Conservation (phyloP, 148 eudicot genomes). For the Linanthus parryae region DNA sequence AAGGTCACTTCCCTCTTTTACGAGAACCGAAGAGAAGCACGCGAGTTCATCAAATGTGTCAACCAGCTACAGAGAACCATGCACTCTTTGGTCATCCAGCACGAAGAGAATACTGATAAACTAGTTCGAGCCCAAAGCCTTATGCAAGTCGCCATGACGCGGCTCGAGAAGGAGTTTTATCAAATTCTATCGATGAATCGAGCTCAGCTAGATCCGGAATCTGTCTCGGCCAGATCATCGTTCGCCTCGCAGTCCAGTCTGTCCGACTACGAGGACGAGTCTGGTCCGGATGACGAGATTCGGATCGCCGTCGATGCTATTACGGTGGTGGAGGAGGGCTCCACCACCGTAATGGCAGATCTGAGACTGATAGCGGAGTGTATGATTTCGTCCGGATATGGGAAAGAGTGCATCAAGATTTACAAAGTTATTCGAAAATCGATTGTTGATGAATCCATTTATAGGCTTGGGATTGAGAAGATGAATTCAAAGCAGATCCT, state of each 20-base stretch:
- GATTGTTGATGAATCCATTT: conserved; percentile 38
- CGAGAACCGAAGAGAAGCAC: conserved; percentile 34
- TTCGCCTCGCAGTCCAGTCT: conserved; percentile 20
- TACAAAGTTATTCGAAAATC: too few species aligned
- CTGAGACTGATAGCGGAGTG: conserved; percentile 34
- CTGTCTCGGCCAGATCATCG: conserved; percentile 37
- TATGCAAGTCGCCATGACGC: conserved; percentile 39
- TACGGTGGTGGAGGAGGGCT: conserved; percentile 21
- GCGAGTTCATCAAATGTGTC: conserved; percentile 31
- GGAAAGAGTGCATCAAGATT: conserved; percentile 33
- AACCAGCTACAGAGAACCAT: conserved; percentile 37
- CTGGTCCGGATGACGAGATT: conserved; percentile 16
- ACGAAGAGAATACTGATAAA: too few species aligned
- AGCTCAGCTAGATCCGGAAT: conserved; percentile 40
- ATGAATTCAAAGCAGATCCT: conserved; percentile 16
- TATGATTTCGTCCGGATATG: conserved; percentile 45
- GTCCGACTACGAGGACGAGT: conserved; percentile 25
- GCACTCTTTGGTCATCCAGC: conserved; percentile 20
- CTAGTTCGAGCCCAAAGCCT: conserved; percentile 26
- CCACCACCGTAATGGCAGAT: conserved; percentile 23
- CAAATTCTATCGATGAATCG: conserved; percentile 40
- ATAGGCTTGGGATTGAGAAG: conserved; percentile 34
- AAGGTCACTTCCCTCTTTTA: conserved; percentile 44
- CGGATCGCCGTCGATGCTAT: conserved; percentile 9
- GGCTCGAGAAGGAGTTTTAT: conserved; percentile 47